A percentile compares a stretch with the other conserved stretches of the same genome.
phyloP scores from a whole-genome alignment of 2,329 filamentous ascomycete species.

The Colletotrichum liriopes region DNA sequence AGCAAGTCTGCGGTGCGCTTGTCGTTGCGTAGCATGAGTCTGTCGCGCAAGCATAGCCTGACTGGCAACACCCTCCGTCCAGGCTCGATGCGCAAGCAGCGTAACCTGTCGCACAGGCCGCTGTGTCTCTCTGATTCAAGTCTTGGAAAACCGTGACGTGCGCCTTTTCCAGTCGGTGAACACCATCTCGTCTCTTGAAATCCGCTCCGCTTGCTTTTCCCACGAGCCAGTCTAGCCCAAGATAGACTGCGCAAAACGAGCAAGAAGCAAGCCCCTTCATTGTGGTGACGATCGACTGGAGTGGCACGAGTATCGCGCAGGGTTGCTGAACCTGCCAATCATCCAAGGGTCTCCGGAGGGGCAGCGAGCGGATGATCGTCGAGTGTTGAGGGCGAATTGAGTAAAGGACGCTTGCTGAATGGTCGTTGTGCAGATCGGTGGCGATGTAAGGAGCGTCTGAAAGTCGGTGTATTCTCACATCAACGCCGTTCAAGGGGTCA shows the following conservation, averaged over 20 bases:
- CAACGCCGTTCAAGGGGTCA: not conserved
- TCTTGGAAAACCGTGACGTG: conserved; percentile 39
- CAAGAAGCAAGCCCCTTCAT: conserved; percentile 20
- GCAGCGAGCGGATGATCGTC: conserved; percentile 12
- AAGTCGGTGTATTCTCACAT: not conserved
- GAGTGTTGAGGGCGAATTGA: not conserved
- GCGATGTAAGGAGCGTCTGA: not conserved
- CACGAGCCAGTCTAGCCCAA: conserved; percentile 6
- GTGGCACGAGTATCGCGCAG: conserved; percentile 14
- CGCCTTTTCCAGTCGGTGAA: conserved; percentile 52
- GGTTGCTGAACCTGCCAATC: conserved; percentile 11
- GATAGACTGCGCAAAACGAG: conserved; percentile 25
- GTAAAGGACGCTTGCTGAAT: not conserved
- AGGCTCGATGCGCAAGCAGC: conserved; percentile 56
- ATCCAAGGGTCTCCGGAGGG: conserved; percentile 14
- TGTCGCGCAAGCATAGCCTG: conserved; percentile 63
- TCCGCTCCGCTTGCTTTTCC: conserved; percentile 45
- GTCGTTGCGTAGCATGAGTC: conserved; percentile 65
- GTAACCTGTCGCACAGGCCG: conserved; percentile 47
- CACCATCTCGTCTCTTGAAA: conserved; percentile 49
- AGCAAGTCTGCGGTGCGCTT: conserved; percentile 58
- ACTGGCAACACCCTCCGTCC: conserved; percentile 65
- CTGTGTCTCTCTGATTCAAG: conserved; percentile 42
- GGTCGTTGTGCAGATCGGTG: conserved; percentile 1
- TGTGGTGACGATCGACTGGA: not conserved